Conservation (phyloP, 495 filamentous ascomycete genomes). For the Parmelia sp. region DNA sequence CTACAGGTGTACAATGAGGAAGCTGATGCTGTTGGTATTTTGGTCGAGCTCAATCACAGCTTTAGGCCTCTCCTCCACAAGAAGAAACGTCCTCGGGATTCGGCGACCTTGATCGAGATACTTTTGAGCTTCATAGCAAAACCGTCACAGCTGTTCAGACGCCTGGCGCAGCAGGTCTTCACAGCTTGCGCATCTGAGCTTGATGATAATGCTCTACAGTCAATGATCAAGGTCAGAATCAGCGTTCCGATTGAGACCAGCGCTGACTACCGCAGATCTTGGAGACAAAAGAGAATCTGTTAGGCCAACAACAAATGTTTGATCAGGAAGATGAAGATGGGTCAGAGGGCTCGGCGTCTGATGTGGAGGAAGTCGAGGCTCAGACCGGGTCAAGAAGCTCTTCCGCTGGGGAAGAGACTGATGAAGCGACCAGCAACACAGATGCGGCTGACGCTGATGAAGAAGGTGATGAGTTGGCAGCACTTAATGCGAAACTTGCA, state of each 20-base stretch:
- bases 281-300: conserved; percentile 68
- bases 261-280: conserved; percentile 47
- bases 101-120: conserved; percentile 77
- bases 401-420: conserved; percentile 35
- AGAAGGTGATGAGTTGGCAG: conserved; percentile 48
- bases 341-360: conserved; percentile 35
- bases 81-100: conserved; percentile 53
- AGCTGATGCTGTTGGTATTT: conserved; percentile 67
- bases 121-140: conserved; percentile 81
- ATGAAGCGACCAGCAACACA: conserved; percentile 33
- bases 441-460: conserved; percentile 38
- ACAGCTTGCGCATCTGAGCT: conserved; percentile 65
- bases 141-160: conserved; percentile 75
- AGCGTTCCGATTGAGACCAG: conserved; percentile 15
- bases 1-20: conserved; percentile 87
- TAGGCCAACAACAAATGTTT: conserved; percentile 82
- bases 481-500: conserved; percentile 72
- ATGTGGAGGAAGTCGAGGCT: conserved; percentile 36
- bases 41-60: conserved; percentile 67
- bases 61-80: conserved; percentile 45
- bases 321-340: conserved; percentile 49
- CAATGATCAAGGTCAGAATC: conserved; percentile 46
- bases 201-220: conserved; percentile 62
- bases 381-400: conserved; percentile 38
- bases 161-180: conserved; percentile 83